These are phyloP conservation scores for Fusarium transvaalense DNA, from an alignment of 2,329 filamentous ascomycete genomes.

Conservation along the genomic window DNA sequence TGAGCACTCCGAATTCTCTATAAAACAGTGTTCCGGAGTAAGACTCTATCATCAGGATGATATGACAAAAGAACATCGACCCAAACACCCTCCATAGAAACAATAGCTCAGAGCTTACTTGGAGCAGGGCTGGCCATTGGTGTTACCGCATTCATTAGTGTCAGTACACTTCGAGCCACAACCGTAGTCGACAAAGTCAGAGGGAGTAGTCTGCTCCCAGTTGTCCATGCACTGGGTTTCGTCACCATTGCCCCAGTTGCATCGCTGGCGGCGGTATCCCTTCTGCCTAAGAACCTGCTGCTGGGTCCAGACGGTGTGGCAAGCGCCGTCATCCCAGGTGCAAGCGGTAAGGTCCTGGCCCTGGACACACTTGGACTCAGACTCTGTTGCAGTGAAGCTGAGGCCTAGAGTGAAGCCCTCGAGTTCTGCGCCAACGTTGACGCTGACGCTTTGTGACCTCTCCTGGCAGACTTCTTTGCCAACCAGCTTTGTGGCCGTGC, in stretches of 20 bases:
- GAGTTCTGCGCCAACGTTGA: background rate
- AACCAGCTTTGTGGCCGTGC: slow-evolving; percentile 9
- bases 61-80: background rate
- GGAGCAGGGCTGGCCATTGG: background rate
- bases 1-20: no score
- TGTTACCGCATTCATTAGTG: slow-evolving; percentile 1
- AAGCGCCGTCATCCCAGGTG: slow-evolving; percentile 7
- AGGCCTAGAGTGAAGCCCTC: slow-evolving; percentile 5
- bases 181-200: slow-evolving; percentile 3
- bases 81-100: fast-evolving
- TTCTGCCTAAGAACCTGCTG: slow-evolving; percentile 12
- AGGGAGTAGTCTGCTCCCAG: slow-evolving; percentile 21
- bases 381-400: background rate
- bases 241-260: slow-evolving; percentile 9
- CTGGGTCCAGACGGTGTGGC: slow-evolving; percentile 27
- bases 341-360: slow-evolving; percentile 15
- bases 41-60: background rate
- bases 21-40: background rate
- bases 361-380: slow-evolving; percentile 3
- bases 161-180: slow-evolving; percentile 17
- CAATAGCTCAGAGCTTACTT: background rate
- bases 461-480: slow-evolving; percentile 17
- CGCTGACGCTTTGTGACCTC: background rate
- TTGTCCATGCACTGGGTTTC: slow-evolving; percentile 16
- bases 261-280: slow-evolving; percentile 6